phyloP scores from a whole-genome alignment of 805 yeast species.

The Teunomyces cretensis region DNA sequence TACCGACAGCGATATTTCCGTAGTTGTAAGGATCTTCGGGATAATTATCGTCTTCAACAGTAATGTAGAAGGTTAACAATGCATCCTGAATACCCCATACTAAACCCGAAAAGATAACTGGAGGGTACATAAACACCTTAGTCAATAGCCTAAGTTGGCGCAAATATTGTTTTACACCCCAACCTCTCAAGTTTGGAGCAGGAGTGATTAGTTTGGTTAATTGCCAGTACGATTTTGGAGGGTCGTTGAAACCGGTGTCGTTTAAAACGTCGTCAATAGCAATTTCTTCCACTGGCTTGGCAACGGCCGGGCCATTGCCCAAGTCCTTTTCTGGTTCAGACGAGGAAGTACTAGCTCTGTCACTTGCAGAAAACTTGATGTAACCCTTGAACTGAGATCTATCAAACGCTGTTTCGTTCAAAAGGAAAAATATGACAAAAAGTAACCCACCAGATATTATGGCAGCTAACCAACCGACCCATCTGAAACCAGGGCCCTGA shows the following conservation, averaged over 20 bases:
- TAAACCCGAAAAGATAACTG: slow-evolving; percentile 63
- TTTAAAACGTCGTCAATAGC: background rate
- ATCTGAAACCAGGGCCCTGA: slow-evolving; percentile 60
- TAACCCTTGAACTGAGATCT: slow-evolving; percentile 30
- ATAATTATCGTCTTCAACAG: slow-evolving; percentile 69
- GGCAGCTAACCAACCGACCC: slow-evolving; percentile 79
- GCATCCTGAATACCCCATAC: slow-evolving; percentile 84
- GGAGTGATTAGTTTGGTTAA: slow-evolving; percentile 51
- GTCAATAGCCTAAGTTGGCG: slow-evolving; percentile 49
- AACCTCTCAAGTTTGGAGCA: slow-evolving; percentile 59
- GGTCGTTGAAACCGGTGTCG: slow-evolving; percentile 7
- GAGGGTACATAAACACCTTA: slow-evolving; percentile 62
- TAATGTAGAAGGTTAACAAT: slow-evolving; percentile 69
- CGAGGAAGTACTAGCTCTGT: background rate
- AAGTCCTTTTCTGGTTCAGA: slow-evolving; percentile 3
- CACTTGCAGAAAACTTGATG: background rate
- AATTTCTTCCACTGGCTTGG: background rate
- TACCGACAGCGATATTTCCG: slow-evolving; percentile 63
- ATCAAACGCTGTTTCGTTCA: slow-evolving; percentile 73
- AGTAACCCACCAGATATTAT: slow-evolving; percentile 43
- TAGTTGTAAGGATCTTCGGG: slow-evolving; percentile 68
- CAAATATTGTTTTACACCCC: slow-evolving; percentile 65
- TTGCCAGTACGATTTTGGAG: slow-evolving; percentile 43
- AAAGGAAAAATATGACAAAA: slow-evolving; percentile 52
- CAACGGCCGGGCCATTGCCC: background rate